phyloP scores from a whole-genome alignment of 164 flowering plant genomes.

The Taxillus chinensis region DNA sequence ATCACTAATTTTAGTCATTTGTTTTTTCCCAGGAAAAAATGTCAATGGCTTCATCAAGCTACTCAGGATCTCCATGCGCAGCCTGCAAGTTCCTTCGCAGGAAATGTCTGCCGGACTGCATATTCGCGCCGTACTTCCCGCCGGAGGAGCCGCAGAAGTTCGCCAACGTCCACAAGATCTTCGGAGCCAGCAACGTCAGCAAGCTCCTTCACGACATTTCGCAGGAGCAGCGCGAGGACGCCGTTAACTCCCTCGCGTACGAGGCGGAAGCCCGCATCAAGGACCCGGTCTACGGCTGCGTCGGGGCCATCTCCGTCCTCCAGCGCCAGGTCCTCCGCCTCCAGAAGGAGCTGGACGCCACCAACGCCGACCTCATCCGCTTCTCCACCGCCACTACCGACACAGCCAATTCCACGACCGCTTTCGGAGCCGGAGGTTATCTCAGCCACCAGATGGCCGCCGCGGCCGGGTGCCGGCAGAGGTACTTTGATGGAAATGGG shows the following conservation, averaged over 20 bases:
- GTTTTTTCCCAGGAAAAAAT: no score
- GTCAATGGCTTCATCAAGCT: slow-evolving; percentile 23
- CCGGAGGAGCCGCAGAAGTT: slow-evolving; percentile 75
- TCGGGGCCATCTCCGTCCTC: slow-evolving; percentile 64
- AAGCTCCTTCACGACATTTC: slow-evolving; percentile 64
- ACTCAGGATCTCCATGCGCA: slow-evolving; percentile 63
- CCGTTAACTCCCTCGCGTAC: slow-evolving; percentile 68
- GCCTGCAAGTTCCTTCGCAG: slow-evolving; percentile 73
- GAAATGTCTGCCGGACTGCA: slow-evolving; percentile 56
- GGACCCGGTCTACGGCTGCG: slow-evolving; percentile 77
- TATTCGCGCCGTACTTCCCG: slow-evolving; percentile 70
- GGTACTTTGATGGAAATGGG: no score
- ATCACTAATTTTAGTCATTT: no score
- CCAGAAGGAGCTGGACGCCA: slow-evolving; percentile 56
- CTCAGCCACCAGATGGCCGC: no score
- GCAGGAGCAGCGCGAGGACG: slow-evolving; percentile 66
- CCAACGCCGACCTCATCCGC: slow-evolving; percentile 48
- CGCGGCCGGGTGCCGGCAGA: no score
- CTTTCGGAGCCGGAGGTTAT: no score
- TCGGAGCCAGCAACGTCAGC: slow-evolving; percentile 74
- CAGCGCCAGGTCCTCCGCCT: slow-evolving; percentile 58
- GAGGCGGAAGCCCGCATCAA: slow-evolving; percentile 71
- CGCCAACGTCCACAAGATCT: slow-evolving; percentile 70
- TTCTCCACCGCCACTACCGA: slow-evolving; percentile 13
- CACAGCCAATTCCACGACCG: no score